These are phyloP conservation scores for Rhodosporidiobolus odoratus DNA, from an alignment of 768 basidiomycete species.

Conservation along the genomic window DNA sequence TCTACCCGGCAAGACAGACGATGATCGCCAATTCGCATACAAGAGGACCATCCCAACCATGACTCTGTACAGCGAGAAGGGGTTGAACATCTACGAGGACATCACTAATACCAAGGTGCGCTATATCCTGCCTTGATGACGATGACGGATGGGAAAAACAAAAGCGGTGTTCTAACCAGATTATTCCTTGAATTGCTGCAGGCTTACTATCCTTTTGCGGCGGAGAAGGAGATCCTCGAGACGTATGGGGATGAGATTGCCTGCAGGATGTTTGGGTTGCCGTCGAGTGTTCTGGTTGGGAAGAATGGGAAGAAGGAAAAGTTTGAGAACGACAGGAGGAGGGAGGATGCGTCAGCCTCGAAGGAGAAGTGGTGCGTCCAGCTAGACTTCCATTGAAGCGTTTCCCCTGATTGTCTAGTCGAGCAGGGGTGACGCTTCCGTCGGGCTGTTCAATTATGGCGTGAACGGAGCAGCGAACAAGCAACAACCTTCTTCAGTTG, in stretches of 20 bases:
- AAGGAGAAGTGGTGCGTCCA: conserved; percentile 37
- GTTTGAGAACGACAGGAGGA: not conserved
- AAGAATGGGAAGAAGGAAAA: not conserved
- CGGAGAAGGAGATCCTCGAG: conserved; percentile 80
- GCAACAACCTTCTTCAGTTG: conserved; percentile 35
- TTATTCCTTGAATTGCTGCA: conserved; percentile 47
- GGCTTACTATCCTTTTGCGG: conserved; percentile 77
- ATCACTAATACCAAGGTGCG: conserved; percentile 60
- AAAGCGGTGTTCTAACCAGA: too few relatives aligned
- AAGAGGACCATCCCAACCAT: conserved; percentile 44
- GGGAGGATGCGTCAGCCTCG: conserved; percentile 13
- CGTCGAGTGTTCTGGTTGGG: not conserved
- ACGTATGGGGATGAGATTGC: conserved; percentile 66
- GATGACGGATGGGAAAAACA: not conserved
- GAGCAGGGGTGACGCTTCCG: conserved; percentile 46
- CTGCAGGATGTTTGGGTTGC: conserved; percentile 29
- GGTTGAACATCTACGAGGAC: conserved; percentile 76
- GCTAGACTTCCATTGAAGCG: not conserved
- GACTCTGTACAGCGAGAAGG: conserved; percentile 78
- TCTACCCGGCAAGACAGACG: conserved; percentile 20
- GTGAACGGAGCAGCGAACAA: conserved; percentile 49
- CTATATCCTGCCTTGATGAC: not conserved
- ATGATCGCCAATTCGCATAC: conserved; percentile 21
- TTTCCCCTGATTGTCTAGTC: conserved; percentile 6
- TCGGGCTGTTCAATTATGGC: conserved; percentile 52